Percentiles rank a stretch among this genome's conserved stretches.
These are phyloP conservation scores for Ophiostoma novo-ulmi DNA, from an alignment of 2,329 filamentous ascomycete species.

Conservation along the genomic window DNA sequence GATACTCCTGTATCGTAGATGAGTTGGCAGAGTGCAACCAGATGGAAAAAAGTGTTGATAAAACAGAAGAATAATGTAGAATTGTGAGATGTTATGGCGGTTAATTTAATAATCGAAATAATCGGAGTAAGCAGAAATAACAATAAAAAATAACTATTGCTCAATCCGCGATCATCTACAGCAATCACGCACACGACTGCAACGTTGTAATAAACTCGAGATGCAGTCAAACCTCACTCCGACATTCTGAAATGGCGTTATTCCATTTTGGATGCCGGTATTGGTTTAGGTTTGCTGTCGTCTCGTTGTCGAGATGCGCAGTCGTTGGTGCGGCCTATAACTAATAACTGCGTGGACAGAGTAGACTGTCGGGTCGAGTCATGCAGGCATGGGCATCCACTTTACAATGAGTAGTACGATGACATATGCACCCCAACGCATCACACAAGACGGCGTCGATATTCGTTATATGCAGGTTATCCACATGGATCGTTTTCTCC, in stretches of 20 bases:
- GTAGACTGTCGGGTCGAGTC: background rate
- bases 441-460: background rate
- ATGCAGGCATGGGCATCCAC: background rate
- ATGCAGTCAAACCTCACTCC: background rate
- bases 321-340: background rate
- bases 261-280: background rate
- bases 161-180: background rate
- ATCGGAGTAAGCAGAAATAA: background rate
- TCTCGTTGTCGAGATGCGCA: background rate
- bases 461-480: background rate
- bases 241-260: background rate
- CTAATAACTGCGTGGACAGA: background rate
- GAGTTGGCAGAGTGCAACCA: background rate
- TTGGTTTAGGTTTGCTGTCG: background rate
- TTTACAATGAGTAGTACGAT: background rate
- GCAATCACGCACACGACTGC: background rate
- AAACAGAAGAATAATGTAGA: no score
- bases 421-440: background rate
- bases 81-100: background rate
- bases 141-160: background rate
- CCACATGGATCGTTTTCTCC: conserved; percentile 2
- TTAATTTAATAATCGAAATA: background rate
- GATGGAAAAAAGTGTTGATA: no score
- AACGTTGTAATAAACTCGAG: background rate
- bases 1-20: background rate